Evolutionary conservation across 371 early-diverging fungal species (phyloP), one percentile per base, ranked within the genome.

Genomic region (Haplosporangium sp.): DNA sequence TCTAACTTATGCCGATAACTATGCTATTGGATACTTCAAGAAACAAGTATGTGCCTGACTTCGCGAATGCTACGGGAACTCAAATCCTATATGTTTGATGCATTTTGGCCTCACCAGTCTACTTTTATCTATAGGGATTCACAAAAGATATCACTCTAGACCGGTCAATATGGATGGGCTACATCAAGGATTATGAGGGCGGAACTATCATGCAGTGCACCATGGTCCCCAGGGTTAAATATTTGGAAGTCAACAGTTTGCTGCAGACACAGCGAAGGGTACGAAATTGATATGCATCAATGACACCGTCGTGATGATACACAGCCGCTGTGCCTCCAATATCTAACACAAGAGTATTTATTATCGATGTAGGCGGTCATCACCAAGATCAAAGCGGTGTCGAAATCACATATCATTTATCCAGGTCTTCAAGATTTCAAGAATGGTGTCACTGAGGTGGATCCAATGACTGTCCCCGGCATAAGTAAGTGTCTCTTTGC

Each of bases 171-270:
- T 99, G 99, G 99, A 93, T 95, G 70, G 99, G 99, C 0, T 96
- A 95, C 80, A 99, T 99, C 72, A 99, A 99, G 83, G 99, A 99
- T 85, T 99, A 99, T 82, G 99, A 99, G 73, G 99, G 99, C 5
- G 99, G 99, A 43, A 99, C 99, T 5, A 87, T 99, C 9, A 99
- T 99, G 98, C 97, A 98, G 84, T 89, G 90, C 67, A 85, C 88
- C 13, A 84, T 87, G 71, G 85, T 91, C 21, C 88, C 88, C 6
- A 83, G 83, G 74, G 86, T 91, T 41, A 82, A 83, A 48, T 91
- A 91, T 62, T 67, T 86, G n/a, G 72, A 83, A 40, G 86, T 82
- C 36, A 79, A 82, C 37, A 86, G 86, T n/a, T 87, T 89, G 5
- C 82, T 95, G 5, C 83, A 84, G 6, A 80, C 85, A 42, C 96